phyloP scores from a whole-genome alignment of 2,329 filamentous ascomycete species.

The Hymenoscyphus salicellus region DNA sequence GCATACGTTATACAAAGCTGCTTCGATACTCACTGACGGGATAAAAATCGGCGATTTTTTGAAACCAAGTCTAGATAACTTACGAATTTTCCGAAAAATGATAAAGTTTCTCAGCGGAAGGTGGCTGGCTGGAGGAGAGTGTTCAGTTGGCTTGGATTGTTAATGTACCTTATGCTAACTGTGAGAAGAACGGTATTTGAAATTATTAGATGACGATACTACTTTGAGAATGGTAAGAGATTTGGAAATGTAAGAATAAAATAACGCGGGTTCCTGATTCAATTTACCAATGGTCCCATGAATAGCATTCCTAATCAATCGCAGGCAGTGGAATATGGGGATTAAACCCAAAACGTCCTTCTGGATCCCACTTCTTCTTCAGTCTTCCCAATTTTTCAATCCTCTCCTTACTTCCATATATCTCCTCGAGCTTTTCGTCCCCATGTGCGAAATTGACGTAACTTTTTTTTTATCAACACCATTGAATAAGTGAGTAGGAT shows the following conservation, averaged over 20 bases:
- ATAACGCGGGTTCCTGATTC: background rate
- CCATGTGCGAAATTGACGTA: slow-evolving; percentile 26
- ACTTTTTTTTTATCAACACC: background rate
- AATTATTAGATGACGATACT: slow-evolving; percentile 3
- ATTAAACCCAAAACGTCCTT: slow-evolving; percentile 7
- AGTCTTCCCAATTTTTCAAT: slow-evolving; percentile 46
- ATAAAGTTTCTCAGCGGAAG: background rate
- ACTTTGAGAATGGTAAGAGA: slow-evolving; percentile 6
- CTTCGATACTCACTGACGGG: slow-evolving; percentile 2
- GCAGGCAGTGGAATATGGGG: background rate
- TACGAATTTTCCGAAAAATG: slow-evolving; percentile 3
- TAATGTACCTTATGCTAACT: background rate
- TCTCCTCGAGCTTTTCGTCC: slow-evolving; percentile 43
- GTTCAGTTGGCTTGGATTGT: background rate
- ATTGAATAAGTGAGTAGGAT: background rate
- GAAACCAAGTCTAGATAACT: background rate
- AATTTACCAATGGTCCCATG: background rate
- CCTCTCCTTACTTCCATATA: slow-evolving; percentile 49
- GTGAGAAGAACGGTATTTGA: background rate
- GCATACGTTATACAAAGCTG: slow-evolving; percentile 2
- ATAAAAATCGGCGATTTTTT: background rate
- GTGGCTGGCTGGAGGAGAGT: slow-evolving; percentile 1
- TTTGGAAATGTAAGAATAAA: slow-evolving; percentile 1
- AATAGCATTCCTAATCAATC: background rate
- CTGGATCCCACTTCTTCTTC: slow-evolving; percentile 19